These are phyloP conservation scores for Coccomyxa sp. DNA, from an alignment of 139 green algal genomes.

Conservation along the genomic window DNA sequence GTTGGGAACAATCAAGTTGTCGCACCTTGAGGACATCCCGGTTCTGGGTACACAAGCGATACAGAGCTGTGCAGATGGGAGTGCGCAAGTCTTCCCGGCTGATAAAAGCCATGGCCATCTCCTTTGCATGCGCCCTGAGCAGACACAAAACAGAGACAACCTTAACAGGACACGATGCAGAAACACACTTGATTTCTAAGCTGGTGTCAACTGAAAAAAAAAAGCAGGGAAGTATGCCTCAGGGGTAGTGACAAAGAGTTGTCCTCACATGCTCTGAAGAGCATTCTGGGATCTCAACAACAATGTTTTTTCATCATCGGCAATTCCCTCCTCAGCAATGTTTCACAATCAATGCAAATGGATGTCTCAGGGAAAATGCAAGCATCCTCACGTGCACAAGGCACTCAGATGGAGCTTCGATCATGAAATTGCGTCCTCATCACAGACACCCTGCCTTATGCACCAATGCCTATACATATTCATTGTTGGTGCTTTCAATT, in stretches of 20 bases:
- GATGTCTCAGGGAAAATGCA: constrained; percentile 5
- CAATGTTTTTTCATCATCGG: constrained; percentile 19
- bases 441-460: constrained; percentile 2
- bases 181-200: background rate
- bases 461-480: no score
- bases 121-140: constrained; percentile 26
- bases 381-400: background rate
- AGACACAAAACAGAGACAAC: background rate
- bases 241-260: constrained; percentile 55
- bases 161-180: background rate
- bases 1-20: background rate
- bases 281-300: constrained; percentile 50
- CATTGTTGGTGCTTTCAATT: no score
- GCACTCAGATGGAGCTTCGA: constrained; percentile 9
- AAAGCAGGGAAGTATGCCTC: constrained; percentile 15
- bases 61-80: constrained; percentile 52
- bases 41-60: constrained; percentile 41
- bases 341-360: background rate
- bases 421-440: constrained; percentile 15
- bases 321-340: background rate
- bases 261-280: constrained; percentile 18
- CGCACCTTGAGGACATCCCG: constrained; percentile 7
- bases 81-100: constrained; percentile 60
- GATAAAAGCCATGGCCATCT: constrained; percentile 57
- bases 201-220: background rate